phyloP scores from a whole-genome alignment of 164 flowering plant genomes.

The Nelumbo lutea region DNA sequence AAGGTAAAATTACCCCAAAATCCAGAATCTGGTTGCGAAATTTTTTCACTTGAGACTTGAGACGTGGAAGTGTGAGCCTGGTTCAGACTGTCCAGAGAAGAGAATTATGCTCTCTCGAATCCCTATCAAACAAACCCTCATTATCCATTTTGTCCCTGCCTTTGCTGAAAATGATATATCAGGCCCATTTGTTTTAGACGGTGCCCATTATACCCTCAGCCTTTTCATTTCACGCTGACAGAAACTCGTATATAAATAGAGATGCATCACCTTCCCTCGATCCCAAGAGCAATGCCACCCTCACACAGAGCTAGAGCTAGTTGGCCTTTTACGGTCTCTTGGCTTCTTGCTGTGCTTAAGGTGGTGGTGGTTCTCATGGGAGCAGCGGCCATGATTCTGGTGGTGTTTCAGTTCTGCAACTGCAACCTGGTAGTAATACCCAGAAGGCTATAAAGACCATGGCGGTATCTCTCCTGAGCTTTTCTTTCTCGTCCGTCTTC shows the following conservation, averaged over 20 bases:
- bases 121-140: slow-evolving; percentile 20
- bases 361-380: neutral
- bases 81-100: no score
- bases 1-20: no score
- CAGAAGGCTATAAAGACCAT: neutral
- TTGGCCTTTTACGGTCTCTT: neutral
- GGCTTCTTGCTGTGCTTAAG: slow-evolving; percentile 8
- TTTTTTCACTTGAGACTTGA: neutral
- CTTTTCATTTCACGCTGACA: slow-evolving; percentile 13
- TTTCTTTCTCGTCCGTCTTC: slow-evolving; percentile 22
- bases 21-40: no score
- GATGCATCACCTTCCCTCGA: neutral
- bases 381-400: neutral
- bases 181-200: slow-evolving; percentile 6
- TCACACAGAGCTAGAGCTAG: neutral
- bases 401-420: neutral
- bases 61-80: neutral
- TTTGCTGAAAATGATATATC: slow-evolving; percentile 32
- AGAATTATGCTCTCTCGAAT: neutral
- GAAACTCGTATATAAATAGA: slow-evolving; percentile 19
- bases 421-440: neutral
- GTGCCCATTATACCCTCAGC: slow-evolving; percentile 14
- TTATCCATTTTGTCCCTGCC: slow-evolving; percentile 21
- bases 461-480: slow-evolving; percentile 74
- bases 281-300: slow-evolving; percentile 4